Percentiles rank a stretch among this genome's conserved stretches.
These are phyloP conservation scores for Fusarium denticulatum DNA, from an alignment of 2,329 filamentous ascomycete species.

Conservation along the genomic window DNA sequence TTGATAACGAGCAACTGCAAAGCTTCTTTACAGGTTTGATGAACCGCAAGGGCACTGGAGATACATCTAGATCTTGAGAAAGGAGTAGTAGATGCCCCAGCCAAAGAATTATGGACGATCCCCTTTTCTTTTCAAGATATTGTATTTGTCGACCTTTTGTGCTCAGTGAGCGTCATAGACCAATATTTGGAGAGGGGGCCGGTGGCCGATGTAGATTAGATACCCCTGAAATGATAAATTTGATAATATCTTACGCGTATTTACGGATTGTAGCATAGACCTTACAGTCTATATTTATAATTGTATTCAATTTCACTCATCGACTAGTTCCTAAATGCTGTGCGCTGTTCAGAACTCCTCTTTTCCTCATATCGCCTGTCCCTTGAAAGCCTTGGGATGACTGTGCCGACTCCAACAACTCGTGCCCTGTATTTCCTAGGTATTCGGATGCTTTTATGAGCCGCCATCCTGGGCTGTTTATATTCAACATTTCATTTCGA, in stretches of 20 bases:
- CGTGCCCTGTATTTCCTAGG: neutral
- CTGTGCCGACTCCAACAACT: neutral
- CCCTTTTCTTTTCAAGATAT: constrained; percentile 2
- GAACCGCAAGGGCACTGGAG: constrained; percentile 58
- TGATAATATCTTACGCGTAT: constrained; percentile 18
- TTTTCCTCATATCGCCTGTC: neutral
- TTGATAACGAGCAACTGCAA: constrained; percentile 65
- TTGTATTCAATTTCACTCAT: neutral
- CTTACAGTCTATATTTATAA: neutral
- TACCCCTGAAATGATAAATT: constrained; percentile 51
- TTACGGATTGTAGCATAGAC: neutral
- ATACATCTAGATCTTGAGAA: constrained; percentile 28
- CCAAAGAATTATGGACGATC: neutral
- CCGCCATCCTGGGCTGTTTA: constrained; percentile 36
- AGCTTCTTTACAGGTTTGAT: constrained; percentile 69
- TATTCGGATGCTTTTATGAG: neutral
- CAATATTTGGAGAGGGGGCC: constrained; percentile 24
- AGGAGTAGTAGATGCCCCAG: neutral
- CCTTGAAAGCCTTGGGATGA: constrained; percentile 10
- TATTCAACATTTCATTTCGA: constrained; percentile 43
- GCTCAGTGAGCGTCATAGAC: constrained; percentile 14
- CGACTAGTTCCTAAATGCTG: neutral
- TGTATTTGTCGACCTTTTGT: constrained; percentile 1
- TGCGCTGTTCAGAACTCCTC: neutral
- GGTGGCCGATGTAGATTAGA: constrained; percentile 52